Conservation (phyloP, 805 yeast species). For the Nematodospora valgi region DNA sequence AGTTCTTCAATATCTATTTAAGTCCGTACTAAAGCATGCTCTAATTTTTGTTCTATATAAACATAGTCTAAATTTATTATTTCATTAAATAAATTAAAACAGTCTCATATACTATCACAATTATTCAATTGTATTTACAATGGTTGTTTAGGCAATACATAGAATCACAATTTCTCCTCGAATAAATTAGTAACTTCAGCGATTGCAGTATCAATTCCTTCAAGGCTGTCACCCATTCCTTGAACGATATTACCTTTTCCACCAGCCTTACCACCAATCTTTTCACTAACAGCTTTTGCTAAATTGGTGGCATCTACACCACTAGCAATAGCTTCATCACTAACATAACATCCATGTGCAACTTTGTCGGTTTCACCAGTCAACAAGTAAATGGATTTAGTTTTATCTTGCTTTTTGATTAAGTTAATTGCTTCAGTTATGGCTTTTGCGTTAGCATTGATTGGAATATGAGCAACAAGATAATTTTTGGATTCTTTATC, state of each 20-base stretch:
- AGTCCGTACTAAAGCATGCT: too few relatives aligned
- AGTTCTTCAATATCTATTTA: too few relatives aligned
- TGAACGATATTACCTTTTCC: constrained; percentile 96
- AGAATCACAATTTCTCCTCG: constrained; percentile 47
- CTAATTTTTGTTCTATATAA: too few relatives aligned
- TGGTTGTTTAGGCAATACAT: background rate
- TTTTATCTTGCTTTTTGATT: constrained; percentile 72
- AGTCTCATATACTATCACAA: constrained; percentile 1
- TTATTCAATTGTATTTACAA: background rate
- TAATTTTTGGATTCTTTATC: constrained; percentile 47
- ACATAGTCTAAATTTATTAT: too few relatives aligned
- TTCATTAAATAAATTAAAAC: too few relatives aligned
- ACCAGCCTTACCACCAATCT: constrained; percentile 96
- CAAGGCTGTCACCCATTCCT: constrained; percentile 89
- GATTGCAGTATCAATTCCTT: constrained; percentile 70
- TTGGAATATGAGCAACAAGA: constrained; percentile 65
- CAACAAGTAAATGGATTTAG: constrained; percentile 73
- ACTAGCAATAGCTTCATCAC: constrained; percentile 63
- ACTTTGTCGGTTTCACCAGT: constrained; percentile 73
- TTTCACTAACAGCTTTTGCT: constrained; percentile 64
- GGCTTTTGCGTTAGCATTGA: constrained; percentile 86
- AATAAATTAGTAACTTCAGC: constrained; percentile 62
- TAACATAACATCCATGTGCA: constrained; percentile 93
- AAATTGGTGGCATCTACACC: constrained; percentile 75
- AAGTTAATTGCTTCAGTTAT: constrained; percentile 87